Percentiles rank a stretch among this genome's conserved stretches.
Evolutionary conservation across 73 alveolate genomes (phyloP).

Genomic region (Stentor coeruleus): DNA sequence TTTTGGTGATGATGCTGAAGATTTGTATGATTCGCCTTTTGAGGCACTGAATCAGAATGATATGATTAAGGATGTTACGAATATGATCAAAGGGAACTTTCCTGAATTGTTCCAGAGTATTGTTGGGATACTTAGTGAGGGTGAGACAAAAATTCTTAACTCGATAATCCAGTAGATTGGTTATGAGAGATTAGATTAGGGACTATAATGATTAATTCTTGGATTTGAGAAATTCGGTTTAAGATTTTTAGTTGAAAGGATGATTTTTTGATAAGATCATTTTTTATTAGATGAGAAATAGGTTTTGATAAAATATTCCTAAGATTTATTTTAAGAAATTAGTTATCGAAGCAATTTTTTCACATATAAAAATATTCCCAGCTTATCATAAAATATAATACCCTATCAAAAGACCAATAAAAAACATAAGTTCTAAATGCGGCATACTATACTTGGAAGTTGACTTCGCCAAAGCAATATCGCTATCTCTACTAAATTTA

Average conservation of each 20-base stretch:
- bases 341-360: too few relatives aligned
- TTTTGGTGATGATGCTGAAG: constrained; percentile 29
- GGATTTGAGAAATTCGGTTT: too few relatives aligned
- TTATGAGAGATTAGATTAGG: too few relatives aligned
- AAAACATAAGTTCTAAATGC: not conserved
- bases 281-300: too few relatives aligned
- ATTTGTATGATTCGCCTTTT: constrained; percentile 38
- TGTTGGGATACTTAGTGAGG: not conserved
- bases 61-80: not conserved
- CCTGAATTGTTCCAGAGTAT: not conserved
- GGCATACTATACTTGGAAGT: not conserved
- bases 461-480: not conserved
- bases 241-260: too few relatives aligned
- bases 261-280: too few relatives aligned
- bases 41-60: constrained; percentile 17
- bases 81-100: not conserved
- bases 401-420: constrained; percentile 14
- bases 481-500: not conserved
- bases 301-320: too few relatives aligned
- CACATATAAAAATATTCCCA: too few relatives aligned
- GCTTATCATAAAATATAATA: not conserved
- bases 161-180: not conserved
- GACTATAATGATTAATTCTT: too few relatives aligned
- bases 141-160: not conserved
- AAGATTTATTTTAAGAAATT: too few relatives aligned